phyloP scores from a whole-genome alignment of 805 yeast genomes.

The Pichia pseudocactophila region DNA sequence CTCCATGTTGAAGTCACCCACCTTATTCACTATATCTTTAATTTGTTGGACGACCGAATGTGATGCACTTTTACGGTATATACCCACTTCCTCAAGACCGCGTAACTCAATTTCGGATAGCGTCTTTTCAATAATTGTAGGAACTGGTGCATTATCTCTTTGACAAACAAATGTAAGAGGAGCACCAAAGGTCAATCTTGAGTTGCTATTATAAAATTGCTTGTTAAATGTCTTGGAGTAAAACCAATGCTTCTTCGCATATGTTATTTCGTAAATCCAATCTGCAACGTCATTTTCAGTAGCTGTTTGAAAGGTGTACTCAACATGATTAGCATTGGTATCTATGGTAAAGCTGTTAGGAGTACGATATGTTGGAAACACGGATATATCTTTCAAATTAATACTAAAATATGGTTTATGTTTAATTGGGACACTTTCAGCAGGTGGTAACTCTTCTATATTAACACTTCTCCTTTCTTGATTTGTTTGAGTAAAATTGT shows the following conservation, averaged over 20 bases:
- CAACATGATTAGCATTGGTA: slow-evolving; percentile 26
- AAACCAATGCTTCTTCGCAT: slow-evolving; percentile 48
- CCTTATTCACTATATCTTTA: slow-evolving; percentile 36
- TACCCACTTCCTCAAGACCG: slow-evolving; percentile 85
- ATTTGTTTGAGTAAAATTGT: slow-evolving; percentile 20
- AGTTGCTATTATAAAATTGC: slow-evolving; percentile 11
- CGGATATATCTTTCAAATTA: slow-evolving; percentile 37
- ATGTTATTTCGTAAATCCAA: slow-evolving; percentile 54
- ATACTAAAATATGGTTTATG: slow-evolving; percentile 41
- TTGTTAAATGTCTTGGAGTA: slow-evolving; percentile 31
- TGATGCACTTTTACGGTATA: slow-evolving; percentile 64
- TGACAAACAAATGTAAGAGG: slow-evolving; percentile 71
- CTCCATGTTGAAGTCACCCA: slow-evolving; percentile 39
- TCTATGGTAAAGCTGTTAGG: slow-evolving; percentile 44
- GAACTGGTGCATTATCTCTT: slow-evolving; percentile 56
- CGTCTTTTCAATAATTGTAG: slow-evolving; percentile 56
- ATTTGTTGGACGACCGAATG: slow-evolving; percentile 36
- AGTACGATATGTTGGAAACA: slow-evolving; percentile 44
- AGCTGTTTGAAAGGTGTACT: slow-evolving; percentile 55
- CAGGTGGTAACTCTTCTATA: slow-evolving; percentile 53
- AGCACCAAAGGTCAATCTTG: slow-evolving; percentile 65
- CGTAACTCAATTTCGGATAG: slow-evolving; percentile 73
- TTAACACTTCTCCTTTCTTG: slow-evolving; percentile 28
- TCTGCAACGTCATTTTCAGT: slow-evolving; percentile 54
- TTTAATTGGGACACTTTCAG: slow-evolving; percentile 27